Base-by-base conservation (phyloP, 192 early-diverging fungal species). In the Coemansia sp. region DNA sequence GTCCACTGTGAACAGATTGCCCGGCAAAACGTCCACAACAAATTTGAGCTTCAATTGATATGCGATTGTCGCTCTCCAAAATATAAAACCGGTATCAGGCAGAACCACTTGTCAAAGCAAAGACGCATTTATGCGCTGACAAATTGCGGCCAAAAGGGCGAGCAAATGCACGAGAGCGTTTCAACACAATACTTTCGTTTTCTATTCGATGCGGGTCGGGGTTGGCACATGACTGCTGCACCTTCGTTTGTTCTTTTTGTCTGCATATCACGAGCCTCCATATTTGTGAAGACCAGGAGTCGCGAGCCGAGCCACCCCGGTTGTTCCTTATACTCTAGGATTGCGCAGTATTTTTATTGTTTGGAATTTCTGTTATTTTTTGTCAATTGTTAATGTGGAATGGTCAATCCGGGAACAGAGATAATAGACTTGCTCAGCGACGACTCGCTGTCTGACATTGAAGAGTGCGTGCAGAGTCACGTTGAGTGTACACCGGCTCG, bases 391-490 rank as follows among this genome's bases (percentile, higher is more conserved):
- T 43, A 15, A 43, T 43, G 15, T 43, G 41, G 15, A 43, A 43
- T 58, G 9, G 56, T 14, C 22, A 24, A 51, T 37, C 48, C 41
- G 7, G 64, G 64, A 23, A 21, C 64, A 22, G 64, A 66, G 14
- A 37, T 66, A 4, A 66, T 66, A 49, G 64, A 66, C 24, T 32
- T 66, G 29, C 29, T 66, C 27, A 66, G 64, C 29, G 64, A 59
- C 58, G 58, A 66, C 32, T 43, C 55, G 41, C 7, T 1, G 41
- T 65, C 41, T 23, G 38, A 45, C 17, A 21, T 38, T 41, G 58
- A 14, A 21, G 43, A 15, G 27, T 29, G 15, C 25, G 29, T 14
- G 29, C 29, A 35, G 32, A 35, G 32, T 35, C 32, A 35, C 32
- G 21, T 21, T 21, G 32, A 35, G 32, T 1, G 32, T 35, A 35